These are phyloP conservation scores for Caloboletus firmus DNA, from an alignment of 1,284 basidiomycete species.

Conservation along the genomic window DNA sequence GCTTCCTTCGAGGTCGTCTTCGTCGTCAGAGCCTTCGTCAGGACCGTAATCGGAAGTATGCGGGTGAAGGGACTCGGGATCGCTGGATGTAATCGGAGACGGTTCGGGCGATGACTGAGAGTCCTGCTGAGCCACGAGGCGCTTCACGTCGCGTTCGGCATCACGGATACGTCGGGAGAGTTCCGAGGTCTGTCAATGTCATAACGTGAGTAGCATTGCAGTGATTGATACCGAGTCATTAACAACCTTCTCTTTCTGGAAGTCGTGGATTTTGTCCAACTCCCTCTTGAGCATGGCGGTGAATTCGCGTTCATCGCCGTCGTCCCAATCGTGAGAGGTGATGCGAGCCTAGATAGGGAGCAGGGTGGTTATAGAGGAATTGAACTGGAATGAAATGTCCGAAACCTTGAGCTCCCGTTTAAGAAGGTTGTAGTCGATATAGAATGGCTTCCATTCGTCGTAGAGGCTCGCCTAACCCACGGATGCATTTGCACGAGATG, in stretches of 20 bases:
- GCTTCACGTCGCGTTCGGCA: constrained; percentile 78
- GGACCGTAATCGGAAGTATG: constrained; percentile 50
- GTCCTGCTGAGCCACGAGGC: constrained; percentile 66
- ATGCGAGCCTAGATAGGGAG: constrained; percentile 50
- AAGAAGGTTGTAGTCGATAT: constrained; percentile 85
- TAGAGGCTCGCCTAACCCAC: constrained; percentile 72
- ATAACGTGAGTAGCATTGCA: constrained; percentile 3
- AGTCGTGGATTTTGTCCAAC: constrained; percentile 94
- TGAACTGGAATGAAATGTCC: background rate
- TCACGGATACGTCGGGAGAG: constrained; percentile 77
- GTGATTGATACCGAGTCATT: background rate
- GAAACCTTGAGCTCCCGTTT: constrained; percentile 87
- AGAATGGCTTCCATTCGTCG: constrained; percentile 87
- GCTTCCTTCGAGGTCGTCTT: constrained; percentile 56
- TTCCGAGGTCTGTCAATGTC: constrained; percentile 67
- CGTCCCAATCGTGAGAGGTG: constrained; percentile 64
- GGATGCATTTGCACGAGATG: background rate
- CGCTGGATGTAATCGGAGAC: constrained; percentile 36
- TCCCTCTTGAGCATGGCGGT: constrained; percentile 79
- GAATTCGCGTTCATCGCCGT: constrained; percentile 81
- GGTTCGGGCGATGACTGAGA: constrained; percentile 35
- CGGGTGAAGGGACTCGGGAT: constrained; percentile 59
- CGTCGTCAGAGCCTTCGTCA: constrained; percentile 75
- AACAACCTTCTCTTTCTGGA: constrained; percentile 85
- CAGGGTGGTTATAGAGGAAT: background rate